Conservation (phyloP, 768 basidiomycete genomes). For the Lentinula raphanica region DNA sequence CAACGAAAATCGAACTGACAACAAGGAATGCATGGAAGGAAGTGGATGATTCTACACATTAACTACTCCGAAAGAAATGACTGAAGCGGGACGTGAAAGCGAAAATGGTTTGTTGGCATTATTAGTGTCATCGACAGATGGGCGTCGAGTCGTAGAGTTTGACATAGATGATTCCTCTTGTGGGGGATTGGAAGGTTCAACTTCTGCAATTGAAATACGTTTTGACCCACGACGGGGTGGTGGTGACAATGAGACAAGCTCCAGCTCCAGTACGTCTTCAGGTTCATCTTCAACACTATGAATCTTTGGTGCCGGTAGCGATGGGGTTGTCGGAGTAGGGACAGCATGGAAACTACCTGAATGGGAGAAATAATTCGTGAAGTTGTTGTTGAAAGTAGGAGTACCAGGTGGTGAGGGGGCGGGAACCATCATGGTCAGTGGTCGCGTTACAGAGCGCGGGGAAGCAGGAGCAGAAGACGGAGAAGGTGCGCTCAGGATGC, state of each 20-base stretch:
- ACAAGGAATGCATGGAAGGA: background rate
- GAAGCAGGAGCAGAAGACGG: constrained; percentile 22
- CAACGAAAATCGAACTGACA: too few species aligned
- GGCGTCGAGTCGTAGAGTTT: background rate
- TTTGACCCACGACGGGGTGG: constrained; percentile 21
- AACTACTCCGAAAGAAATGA: constrained; percentile 41
- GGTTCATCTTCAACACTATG: constrained; percentile 14
- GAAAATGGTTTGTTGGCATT: constrained; percentile 21
- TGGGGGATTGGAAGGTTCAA: background rate
- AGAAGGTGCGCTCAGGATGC: constrained; percentile 62
- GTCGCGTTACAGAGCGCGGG: constrained; percentile 18
- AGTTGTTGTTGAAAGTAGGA: background rate
- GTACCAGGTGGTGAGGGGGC: constrained; percentile 5
- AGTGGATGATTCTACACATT: background rate
- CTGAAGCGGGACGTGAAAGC: constrained; percentile 46
- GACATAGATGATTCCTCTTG: background rate
- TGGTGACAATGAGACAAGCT: constrained; percentile 18
- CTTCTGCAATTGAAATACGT: constrained; percentile 4
- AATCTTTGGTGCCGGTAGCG: constrained; percentile 19
- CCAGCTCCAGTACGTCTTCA: constrained; percentile 2
- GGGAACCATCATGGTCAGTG: constrained; percentile 5
- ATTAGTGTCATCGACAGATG: background rate
- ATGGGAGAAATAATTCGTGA: background rate
- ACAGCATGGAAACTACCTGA: constrained; percentile 62
- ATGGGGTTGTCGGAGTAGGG: constrained; percentile 39